Conservation (phyloP, 2,329 filamentous ascomycete species). For the Teratosphaeriaceae sp. region DNA sequence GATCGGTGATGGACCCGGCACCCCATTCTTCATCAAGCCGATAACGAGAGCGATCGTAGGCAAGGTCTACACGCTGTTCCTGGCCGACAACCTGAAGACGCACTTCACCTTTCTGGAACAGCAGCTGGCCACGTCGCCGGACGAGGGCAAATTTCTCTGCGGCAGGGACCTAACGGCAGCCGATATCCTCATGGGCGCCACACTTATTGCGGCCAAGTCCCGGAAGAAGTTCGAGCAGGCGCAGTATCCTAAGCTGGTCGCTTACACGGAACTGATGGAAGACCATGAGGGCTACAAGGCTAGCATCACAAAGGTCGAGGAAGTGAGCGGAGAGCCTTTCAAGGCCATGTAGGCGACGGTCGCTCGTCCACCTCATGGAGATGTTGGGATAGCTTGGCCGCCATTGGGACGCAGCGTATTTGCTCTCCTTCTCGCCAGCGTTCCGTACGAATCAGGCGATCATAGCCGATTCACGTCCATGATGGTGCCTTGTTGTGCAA, state of each 20-base stretch:
- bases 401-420: too few species aligned
- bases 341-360: too few species aligned
- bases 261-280: conserved; percentile 41
- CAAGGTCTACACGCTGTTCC: conserved; percentile 39
- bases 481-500: too few species aligned
- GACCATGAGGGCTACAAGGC: conserved; percentile 39
- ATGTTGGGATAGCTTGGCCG: too few species aligned
- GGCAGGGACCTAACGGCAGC: conserved; percentile 43
- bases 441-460: too few species aligned
- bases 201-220: conserved; percentile 37
- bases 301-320: conserved; percentile 45
- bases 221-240: conserved; percentile 28
- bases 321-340: conserved; percentile 29
- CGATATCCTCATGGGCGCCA: conserved; percentile 49
- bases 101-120: conserved; percentile 47
- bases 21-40: conserved; percentile 64
- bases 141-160: conserved; percentile 46
- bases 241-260: conserved; percentile 41
- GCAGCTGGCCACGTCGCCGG: conserved; percentile 41
- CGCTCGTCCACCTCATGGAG: too few species aligned
- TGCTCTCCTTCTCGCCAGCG: too few species aligned
- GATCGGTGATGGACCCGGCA: conserved; percentile 40
- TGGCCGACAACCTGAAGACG: conserved; percentile 41
- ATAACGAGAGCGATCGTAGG: conserved; percentile 51
- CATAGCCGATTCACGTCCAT: too few species aligned